phyloP scores from a whole-genome alignment of 257 asterid genomes.

The Solanum paucissectum region DNA sequence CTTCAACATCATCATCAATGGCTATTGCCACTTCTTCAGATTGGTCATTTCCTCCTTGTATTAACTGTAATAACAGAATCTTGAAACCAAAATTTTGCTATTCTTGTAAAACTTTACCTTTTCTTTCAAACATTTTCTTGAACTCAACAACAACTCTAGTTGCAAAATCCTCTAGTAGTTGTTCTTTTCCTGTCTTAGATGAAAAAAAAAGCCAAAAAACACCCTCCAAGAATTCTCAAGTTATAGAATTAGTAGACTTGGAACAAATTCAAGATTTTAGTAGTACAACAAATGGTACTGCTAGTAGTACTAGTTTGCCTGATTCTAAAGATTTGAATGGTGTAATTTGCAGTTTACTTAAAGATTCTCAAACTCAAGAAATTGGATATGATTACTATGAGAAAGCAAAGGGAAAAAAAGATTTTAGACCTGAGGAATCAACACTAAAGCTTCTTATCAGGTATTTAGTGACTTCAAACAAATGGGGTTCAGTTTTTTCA shows the following conservation, averaged over 20 bases:
- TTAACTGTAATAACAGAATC: slow-evolving; percentile 14
- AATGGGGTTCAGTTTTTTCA: slow-evolving; percentile 37
- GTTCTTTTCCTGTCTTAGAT: slow-evolving; percentile 49
- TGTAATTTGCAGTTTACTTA: slow-evolving; percentile 46
- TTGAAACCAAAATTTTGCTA: slow-evolving; percentile 5
- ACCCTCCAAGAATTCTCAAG: slow-evolving; percentile 9
- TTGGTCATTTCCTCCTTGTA: slow-evolving; percentile 35
- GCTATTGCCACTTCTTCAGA: slow-evolving; percentile 53
- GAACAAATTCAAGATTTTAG: slow-evolving; percentile 25
- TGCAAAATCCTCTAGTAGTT: slow-evolving; percentile 40
- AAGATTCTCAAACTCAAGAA: slow-evolving; percentile 47
- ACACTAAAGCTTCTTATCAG: slow-evolving; percentile 54
- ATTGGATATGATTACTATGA: slow-evolving; percentile 47
- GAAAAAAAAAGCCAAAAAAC: slow-evolving; percentile 6
- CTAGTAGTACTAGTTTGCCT: background rate
- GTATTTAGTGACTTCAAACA: slow-evolving; percentile 46
- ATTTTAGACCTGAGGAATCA: slow-evolving; percentile 38
- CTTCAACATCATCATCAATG: slow-evolving; percentile 14
- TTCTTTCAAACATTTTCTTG: slow-evolving; percentile 29
- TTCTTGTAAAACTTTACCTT: slow-evolving; percentile 17
- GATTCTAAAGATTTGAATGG: slow-evolving; percentile 44
- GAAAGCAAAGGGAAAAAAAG: slow-evolving; percentile 37
- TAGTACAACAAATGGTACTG: background rate
- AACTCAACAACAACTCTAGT: slow-evolving; percentile 31
- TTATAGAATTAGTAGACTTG: slow-evolving; percentile 29